Evolutionary conservation across 73 alveolate species (phyloP).

Genomic region (Breviolum minutum): DNA sequence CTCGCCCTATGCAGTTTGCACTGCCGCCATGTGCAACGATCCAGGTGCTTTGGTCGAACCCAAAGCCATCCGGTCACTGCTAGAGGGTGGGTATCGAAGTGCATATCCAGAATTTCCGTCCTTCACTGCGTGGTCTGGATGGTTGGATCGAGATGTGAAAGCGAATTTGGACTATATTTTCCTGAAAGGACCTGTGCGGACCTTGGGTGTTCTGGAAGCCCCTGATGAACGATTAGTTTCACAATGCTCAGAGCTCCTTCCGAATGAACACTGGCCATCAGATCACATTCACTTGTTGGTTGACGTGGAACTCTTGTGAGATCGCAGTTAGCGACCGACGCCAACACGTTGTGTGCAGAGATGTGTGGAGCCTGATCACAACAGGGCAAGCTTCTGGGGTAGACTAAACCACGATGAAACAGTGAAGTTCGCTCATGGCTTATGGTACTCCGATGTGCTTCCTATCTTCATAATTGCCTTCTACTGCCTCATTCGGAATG

Average conservation of each 20-base stretch:
- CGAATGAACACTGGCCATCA: conserved; percentile 52
- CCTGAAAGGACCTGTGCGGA: conserved; percentile 12
- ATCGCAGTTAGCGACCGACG: background rate
- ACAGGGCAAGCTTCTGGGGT: background rate
- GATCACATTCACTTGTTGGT: conserved; percentile 65
- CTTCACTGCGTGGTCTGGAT: conserved; percentile 82
- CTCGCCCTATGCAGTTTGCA: conserved; percentile 48
- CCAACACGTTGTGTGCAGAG: too few species aligned
- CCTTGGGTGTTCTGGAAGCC: conserved; percentile 20
- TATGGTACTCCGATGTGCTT: too few species aligned
- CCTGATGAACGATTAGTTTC: conserved; percentile 20
- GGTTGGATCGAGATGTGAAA: conserved; percentile 70
- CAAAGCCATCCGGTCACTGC: background rate
- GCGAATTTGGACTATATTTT: conserved; percentile 30
- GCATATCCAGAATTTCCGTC: background rate
- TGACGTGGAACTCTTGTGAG: conserved; percentile 15
- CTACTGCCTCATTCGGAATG: too few species aligned
- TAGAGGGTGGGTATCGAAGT: background rate
- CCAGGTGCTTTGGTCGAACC: conserved; percentile 28
- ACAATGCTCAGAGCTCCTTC: conserved; percentile 34
- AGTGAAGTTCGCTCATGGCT: too few species aligned
- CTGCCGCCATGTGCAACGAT: conserved; percentile 24
- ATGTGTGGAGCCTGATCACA: too few species aligned
- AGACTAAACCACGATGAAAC: background rate
- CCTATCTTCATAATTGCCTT: too few species aligned